A percentile compares a stretch with the other conserved stretches of the same genome.
phyloP scores from a whole-genome alignment of 139 green algal species.

The Pycnococcus provasolii region DNA sequence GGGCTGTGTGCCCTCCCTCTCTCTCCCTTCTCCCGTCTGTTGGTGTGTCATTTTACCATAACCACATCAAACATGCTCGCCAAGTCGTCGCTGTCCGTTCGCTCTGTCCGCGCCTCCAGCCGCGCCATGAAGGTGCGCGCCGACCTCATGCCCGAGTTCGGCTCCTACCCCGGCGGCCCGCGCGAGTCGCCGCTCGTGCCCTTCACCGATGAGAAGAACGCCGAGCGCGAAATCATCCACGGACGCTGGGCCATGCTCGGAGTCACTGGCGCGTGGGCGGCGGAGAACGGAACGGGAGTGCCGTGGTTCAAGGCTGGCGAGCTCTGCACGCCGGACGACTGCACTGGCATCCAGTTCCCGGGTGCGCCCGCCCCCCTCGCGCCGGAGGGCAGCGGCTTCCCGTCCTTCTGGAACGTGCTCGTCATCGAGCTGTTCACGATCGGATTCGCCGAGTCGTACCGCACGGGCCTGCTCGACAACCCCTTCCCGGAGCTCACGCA shows the following conservation, averaged over 20 bases:
- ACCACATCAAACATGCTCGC: too few species aligned
- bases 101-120: too few species aligned
- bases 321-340: slow-evolving; percentile 5
- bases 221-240: slow-evolving; percentile 36
- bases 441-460: slow-evolving; percentile 33
- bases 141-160: not conserved
- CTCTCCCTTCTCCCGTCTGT: too few species aligned
- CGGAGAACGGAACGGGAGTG: slow-evolving; percentile 28
- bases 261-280: slow-evolving; percentile 27
- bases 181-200: not conserved
- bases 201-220: not conserved
- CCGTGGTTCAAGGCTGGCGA: slow-evolving; percentile 15
- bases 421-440: slow-evolving; percentile 34
- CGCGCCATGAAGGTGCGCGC: too few species aligned
- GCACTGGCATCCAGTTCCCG: slow-evolving; percentile 1
- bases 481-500: not conserved
- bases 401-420: slow-evolving; percentile 24
- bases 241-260: slow-evolving; percentile 38
- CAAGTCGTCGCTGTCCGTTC: too few species aligned
- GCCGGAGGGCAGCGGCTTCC: slow-evolving; percentile 22
- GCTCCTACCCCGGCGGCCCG: slow-evolving; percentile 6
- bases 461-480: slow-evolving; percentile 29
- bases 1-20: too few species aligned
- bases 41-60: too few species aligned
- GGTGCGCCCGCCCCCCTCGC: not conserved